Conservation (phyloP, 495 filamentous ascomycete species). For the Thermochaetoides thermophila region DNA sequence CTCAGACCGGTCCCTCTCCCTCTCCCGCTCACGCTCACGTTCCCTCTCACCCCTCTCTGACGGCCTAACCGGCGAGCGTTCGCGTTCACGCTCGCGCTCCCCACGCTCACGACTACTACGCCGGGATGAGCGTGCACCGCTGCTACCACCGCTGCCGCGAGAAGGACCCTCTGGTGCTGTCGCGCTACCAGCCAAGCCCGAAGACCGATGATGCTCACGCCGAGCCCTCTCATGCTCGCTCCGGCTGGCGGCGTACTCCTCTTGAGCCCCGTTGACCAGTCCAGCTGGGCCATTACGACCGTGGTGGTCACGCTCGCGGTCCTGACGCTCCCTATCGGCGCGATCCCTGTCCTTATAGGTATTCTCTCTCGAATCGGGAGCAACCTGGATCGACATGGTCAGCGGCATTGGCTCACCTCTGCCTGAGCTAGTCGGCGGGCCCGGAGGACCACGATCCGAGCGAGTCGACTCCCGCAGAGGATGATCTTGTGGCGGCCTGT, state of each 20-base stretch:
- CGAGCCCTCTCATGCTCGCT: conserved; percentile 30
- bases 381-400: conserved; percentile 17
- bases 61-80: too few species aligned
- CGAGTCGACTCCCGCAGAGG: too few species aligned
- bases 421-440: too few species aligned
- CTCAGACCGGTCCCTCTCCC: not conserved
- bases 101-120: conserved; percentile 29
- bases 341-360: too few species aligned
- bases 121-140: conserved; percentile 22
- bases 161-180: too few species aligned
- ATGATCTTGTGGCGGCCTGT: conserved; percentile 29
- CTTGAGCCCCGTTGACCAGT: conserved; percentile 16
- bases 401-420: conserved; percentile 6
- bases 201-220: conserved; percentile 28
- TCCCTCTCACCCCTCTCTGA: too few species aligned
- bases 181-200: conserved; percentile 10
- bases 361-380: too few species aligned
- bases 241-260: conserved; percentile 17
- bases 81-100: conserved; percentile 13
- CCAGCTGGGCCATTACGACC: not conserved
- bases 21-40: not conserved
- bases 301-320: conserved; percentile 10
- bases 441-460: conserved; percentile 14
- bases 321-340: too few species aligned
- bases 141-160: not conserved